Evolutionary conservation across 1,284 basidiomycete species (phyloP).

Genomic region (Boletus smithii): DNA sequence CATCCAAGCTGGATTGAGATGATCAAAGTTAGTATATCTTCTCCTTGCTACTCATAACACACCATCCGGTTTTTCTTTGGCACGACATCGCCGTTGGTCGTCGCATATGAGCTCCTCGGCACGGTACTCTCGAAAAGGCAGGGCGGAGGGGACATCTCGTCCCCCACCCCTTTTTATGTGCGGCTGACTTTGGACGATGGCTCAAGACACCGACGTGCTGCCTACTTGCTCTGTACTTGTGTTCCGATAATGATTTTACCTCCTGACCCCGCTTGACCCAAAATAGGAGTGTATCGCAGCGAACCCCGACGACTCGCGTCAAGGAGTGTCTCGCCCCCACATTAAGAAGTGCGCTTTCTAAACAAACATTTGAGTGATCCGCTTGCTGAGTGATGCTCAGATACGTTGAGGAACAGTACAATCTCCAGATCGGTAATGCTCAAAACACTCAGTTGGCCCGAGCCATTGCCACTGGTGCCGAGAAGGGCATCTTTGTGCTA

Average conservation of each 20-base stretch:
- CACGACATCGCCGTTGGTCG: conserved; percentile 3
- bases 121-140: conserved; percentile 40
- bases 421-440: conserved; percentile 72
- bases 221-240: conserved; percentile 2
- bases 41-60: background rate
- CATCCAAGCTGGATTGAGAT: conserved; percentile 76
- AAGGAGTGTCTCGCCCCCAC: conserved; percentile 84
- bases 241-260: conserved; percentile 9
- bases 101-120: conserved; percentile 10
- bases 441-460: conserved; percentile 79
- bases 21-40: conserved; percentile 58
- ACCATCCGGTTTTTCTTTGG: conserved; percentile 1
- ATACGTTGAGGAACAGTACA: conserved; percentile 78
- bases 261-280: conserved; percentile 22
- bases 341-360: conserved; percentile 76
- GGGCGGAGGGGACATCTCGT: conserved; percentile 37
- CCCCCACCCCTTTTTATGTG: conserved; percentile 8
- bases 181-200: conserved; percentile 14
- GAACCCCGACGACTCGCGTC: conserved; percentile 74
- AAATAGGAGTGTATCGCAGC: conserved; percentile 76
- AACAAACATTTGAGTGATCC: conserved; percentile 9
- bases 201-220: background rate
- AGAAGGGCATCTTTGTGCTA: conserved; percentile 77
- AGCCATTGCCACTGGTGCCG: conserved; percentile 77
- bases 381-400: conserved; percentile 36